Base-by-base conservation (phyloP, 2,329 filamentous ascomycete species). In the Atkinsonella texensis region DNA sequence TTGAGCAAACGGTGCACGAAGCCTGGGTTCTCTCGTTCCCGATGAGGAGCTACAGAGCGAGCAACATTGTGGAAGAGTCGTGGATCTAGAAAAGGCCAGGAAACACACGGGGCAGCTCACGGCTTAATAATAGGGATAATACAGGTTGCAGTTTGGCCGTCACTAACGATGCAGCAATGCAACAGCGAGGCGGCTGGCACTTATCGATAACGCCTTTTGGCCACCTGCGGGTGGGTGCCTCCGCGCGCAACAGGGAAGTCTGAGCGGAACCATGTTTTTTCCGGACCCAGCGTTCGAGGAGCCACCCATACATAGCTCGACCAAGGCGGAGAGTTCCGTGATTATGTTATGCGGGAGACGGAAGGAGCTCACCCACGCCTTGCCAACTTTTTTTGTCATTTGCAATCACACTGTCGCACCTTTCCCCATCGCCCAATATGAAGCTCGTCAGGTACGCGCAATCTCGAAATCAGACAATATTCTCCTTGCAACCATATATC, bases 361-460 rank as follows among this genome's bases (percentile, higher is more conserved):
- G 35, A 38, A 38, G 35, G 35, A 38, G 11, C 46, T 42, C 47
- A 23, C 18, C 41, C 1, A 28, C 11, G 13, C 31, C 48, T n/a
- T 43, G 13, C 15, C 46, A 20, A 31, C 20, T 40, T 48, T 48
- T 48, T 48, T 45, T 31, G 15, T 12, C 10, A 32, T 15, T 20
- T 39, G 18, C 18, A 48, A n/a, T 10, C 20, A 9, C 45, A 23
- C 45, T 38, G 23, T 46, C 17, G 13, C 8, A 38, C 39, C 28
- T 4, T 28, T 43, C 46, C 33, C 32, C n/a, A 44, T 55, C 60
- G 62, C 68, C 57, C 76, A 88, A 70, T 57, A 95, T 95, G 89
- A 95, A 95, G 86, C 87, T 95, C 76, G 89, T 95, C 71, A 87
- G 89, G 89, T 95, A 81, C 74, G 84, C 33, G 23, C 15, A 49